Evolutionary conservation across 2,329 filamentous ascomycete genomes (phyloP), one percentile per base, ranked within the genome.

Genomic region (Elsinoe ampelina): DNA sequence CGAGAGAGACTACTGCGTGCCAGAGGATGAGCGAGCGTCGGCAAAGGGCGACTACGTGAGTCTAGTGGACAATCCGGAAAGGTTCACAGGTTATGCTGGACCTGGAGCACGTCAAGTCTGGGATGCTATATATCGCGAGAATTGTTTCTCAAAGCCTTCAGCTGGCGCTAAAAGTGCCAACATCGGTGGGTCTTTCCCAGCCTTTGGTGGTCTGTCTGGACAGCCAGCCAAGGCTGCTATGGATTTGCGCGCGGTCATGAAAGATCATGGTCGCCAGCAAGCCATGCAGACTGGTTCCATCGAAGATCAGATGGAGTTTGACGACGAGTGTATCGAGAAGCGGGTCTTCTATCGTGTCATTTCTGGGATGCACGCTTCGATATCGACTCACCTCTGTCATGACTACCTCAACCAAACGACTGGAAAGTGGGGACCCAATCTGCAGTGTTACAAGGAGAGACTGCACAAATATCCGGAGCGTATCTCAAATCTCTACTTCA

Each of bases 401-500:
- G 87, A 97, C 66, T 95, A 93, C 66, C 77, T 97, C 61, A 96
- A 98, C 72, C 90, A 96, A 73, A 90, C 87, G 1, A 96, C 92
- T 0, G 93, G 93, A 58, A 75, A 89, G 71, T 98, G 93, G 93
- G 83, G 85, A 51, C 91, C 90, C 20, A 98, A 98, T 66, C 71
- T 95, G 55, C 77, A 84, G 61, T 98, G 93, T 77, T 98, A 95
- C 78, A 83, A 87, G 67, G 76, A 84, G 34, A 84, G 93, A n/a
- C 80, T 98, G 13, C 88, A 95, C 71, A 77, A 79, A 19, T 83
- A 87, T 68, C 89, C 92, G 0, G 93, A 98, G 63, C 87, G 92
- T 59, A 87, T 98, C 67, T 93, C 91, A 63, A 98, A 98, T 71
- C 79, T 98, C 51, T 98, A 98, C 76, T 98, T 98, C 77, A 97